A percentile compares a stretch with the other conserved stretches of the same genome.
Evolutionary conservation across 176 grass and related monocot genomes (phyloP).

Genomic region (Panicum miliaceum): DNA sequence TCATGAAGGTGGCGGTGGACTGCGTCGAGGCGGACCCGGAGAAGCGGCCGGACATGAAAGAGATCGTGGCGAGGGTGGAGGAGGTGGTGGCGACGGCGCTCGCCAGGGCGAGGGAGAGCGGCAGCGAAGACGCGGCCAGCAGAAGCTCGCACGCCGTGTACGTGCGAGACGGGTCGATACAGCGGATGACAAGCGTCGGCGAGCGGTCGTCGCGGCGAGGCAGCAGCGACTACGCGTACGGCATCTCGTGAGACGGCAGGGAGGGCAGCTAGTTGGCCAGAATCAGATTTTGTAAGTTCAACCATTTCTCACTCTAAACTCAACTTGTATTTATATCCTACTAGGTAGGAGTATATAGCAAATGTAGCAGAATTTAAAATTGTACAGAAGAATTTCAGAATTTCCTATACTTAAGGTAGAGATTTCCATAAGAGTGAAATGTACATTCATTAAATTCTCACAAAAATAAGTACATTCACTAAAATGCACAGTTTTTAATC

Average conservation of each 20-base stretch:
- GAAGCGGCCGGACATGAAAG: conserved; percentile 59
- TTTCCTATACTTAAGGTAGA: not conserved
- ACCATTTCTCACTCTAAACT: not conserved
- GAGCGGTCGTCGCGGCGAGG: conserved; percentile 49
- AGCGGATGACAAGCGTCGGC: conserved; percentile 36
- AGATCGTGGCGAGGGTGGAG: conserved; percentile 62
- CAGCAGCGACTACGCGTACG: conserved; percentile 42
- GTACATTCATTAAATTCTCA: not conserved
- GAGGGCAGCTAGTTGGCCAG: conserved; percentile 16
- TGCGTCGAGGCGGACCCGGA: conserved; percentile 58
- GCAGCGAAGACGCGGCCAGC: not conserved
- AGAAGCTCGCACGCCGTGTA: conserved; percentile 45
- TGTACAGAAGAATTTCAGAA: conserved; percentile 10
- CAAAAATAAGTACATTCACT: not conserved
- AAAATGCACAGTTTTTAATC: not conserved
- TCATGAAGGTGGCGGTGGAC: conserved; percentile 60
- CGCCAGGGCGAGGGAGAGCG: conserved; percentile 37
- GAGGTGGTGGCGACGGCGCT: conserved; percentile 38
- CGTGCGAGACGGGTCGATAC: conserved; percentile 55
- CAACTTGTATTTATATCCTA: not conserved
- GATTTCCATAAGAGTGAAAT: not conserved
- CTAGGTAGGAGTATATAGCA: not conserved
- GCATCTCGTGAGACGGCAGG: conserved; percentile 54
- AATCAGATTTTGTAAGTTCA: conserved; percentile 36
- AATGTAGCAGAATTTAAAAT: conserved; percentile 15